Evolutionary conservation across 2,329 filamentous ascomycete species (phyloP).

Genomic region (Pyrenophora seminiperda): DNA sequence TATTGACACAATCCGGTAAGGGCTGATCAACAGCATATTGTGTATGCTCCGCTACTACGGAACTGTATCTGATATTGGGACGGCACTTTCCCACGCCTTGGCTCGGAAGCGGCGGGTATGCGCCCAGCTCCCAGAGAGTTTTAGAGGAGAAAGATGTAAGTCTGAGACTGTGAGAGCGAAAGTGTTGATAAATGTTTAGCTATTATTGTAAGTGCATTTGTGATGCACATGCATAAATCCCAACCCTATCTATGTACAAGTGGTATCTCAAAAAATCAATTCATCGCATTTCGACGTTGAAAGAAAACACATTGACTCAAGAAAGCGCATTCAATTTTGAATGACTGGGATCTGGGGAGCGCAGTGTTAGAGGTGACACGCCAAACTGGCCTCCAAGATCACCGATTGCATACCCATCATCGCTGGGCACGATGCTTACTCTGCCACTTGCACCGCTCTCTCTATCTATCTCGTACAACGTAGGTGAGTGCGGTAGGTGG

Average conservation of each 20-base stretch:
- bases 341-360: background rate
- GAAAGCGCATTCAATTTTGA: background rate
- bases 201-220: background rate
- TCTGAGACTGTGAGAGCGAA: background rate
- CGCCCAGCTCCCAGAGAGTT: no score
- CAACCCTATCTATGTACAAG: conserved; percentile 2
- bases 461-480: conserved; percentile 28
- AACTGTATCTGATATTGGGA: no score
- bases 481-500: conserved; percentile 12
- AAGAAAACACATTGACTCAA: background rate
- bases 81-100: no score
- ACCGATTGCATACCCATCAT: conserved; percentile 23
- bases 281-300: background rate
- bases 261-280: conserved; percentile 18
- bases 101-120: no score
- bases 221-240: background rate
- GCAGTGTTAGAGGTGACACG: conserved; percentile 27
- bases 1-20: background rate
- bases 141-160: background rate
- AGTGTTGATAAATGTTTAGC: background rate
- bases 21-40: no score
- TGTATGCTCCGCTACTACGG: no score
- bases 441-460: conserved; percentile 22
- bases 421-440: conserved; percentile 32
- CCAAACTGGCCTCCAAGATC: conserved; percentile 11